Conservation (phyloP, 768 basidiomycete genomes). For the Thelephora ganbajun region DNA sequence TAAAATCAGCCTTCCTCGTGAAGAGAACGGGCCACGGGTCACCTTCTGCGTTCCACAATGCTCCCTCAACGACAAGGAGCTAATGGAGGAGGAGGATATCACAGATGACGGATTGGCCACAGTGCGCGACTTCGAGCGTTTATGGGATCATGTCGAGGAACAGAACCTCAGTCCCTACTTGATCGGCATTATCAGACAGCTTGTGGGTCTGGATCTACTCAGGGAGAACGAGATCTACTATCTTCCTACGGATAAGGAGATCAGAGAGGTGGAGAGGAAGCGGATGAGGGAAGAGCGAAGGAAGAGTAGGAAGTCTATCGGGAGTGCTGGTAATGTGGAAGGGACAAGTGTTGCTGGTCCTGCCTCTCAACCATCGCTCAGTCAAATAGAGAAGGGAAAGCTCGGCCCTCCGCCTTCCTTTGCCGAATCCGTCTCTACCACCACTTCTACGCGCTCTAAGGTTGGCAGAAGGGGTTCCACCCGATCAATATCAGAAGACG, state of each 20-base stretch:
- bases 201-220: constrained; percentile 52
- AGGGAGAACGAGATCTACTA: constrained; percentile 57
- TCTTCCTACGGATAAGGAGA: constrained; percentile 36
- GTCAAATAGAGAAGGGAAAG: background rate
- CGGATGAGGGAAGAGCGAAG: constrained; percentile 5
- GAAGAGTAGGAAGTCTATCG: background rate
- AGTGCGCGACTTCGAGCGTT: constrained; percentile 30
- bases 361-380: background rate
- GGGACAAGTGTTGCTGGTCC: background rate
- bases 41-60: constrained; percentile 60
- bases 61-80: constrained; percentile 38
- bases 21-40: constrained; percentile 37
- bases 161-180: constrained; percentile 39
- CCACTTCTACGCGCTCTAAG: constrained; percentile 8
- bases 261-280: constrained; percentile 8
- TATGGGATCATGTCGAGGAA: constrained; percentile 33
- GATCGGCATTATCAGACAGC: constrained; percentile 39
- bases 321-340: background rate
- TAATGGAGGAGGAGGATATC: constrained; percentile 46
- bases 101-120: constrained; percentile 46
- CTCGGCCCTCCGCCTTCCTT: constrained; percentile 4
- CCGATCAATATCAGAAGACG: constrained; percentile 11
- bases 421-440: constrained; percentile 11
- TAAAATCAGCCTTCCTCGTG: constrained; percentile 46
- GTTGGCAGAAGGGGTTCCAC: background rate